A percentile compares a stretch with the other conserved stretches of the same genome.
phyloP scores from a whole-genome alignment of 257 asterid species.

The Pogostemon cablin region DNA sequence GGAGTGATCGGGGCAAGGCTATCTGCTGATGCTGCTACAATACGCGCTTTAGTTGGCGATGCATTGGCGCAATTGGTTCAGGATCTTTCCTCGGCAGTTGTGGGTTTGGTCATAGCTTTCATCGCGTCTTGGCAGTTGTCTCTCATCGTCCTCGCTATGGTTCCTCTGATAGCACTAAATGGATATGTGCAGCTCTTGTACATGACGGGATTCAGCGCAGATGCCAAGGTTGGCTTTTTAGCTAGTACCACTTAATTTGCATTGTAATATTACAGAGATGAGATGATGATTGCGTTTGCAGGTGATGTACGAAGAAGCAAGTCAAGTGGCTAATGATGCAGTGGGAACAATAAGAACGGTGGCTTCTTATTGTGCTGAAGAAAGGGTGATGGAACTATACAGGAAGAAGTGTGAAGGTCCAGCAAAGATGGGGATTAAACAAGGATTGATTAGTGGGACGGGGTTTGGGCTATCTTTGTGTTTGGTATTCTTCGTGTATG shows the following conservation, averaged over 20 bases:
- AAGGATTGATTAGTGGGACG: constrained; percentile 57
- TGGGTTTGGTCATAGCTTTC: constrained; percentile 72
- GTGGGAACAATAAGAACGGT: constrained; percentile 72
- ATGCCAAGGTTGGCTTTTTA: constrained; percentile 59
- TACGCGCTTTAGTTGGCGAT: constrained; percentile 86
- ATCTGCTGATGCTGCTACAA: constrained; percentile 79
- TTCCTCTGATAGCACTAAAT: constrained; percentile 66
- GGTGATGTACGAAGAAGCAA: constrained; percentile 75
- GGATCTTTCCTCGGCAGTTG: constrained; percentile 60
- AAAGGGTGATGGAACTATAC: constrained; percentile 58
- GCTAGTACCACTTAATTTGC: too few relatives aligned
- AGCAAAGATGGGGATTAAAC: constrained; percentile 42
- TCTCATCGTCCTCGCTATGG: constrained; percentile 64
- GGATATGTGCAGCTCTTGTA: constrained; percentile 66
- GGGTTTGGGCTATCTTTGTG: constrained; percentile 58
- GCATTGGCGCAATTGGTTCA: constrained; percentile 87
- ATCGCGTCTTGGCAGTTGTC: constrained; percentile 79
- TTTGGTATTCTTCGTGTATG: constrained; percentile 49
- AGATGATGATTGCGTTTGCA: constrained; percentile 30
- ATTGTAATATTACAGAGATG: too few relatives aligned
- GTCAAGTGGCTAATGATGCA: constrained; percentile 70
- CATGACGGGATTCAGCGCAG: constrained; percentile 77
- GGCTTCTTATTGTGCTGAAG: constrained; percentile 69
- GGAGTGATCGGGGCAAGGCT: constrained; percentile 88
- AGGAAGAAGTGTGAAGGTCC: constrained; percentile 59